A percentile compares a stretch with the other conserved stretches of the same genome.
Conservation (phyloP, 768 basidiomycete genomes). For the Nevesoporus exiguus region DNA sequence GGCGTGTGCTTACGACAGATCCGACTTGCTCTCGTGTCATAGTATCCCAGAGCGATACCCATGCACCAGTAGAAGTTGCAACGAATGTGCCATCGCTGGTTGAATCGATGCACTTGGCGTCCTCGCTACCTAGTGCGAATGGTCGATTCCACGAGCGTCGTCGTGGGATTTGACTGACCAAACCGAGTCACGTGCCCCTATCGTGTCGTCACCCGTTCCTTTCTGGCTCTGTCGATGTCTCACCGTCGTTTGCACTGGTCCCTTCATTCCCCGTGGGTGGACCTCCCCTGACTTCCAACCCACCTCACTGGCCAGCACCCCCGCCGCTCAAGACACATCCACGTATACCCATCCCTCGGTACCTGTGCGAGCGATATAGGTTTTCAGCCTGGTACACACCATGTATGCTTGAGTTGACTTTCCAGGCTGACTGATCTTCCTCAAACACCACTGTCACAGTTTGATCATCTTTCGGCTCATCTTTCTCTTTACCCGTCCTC, state of each 20-base stretch:
- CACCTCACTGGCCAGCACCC: constrained; percentile 71
- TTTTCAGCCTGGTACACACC: constrained; percentile 67
- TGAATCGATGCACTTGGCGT: no score
- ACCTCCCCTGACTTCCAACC: constrained; percentile 69
- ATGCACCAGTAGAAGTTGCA: no score
- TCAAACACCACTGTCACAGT: constrained; percentile 65
- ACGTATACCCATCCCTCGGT: constrained; percentile 75
- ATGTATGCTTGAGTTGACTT: no score
- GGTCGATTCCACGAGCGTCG: no score
- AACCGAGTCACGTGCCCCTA: constrained; percentile 24
- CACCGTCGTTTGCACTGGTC: constrained; percentile 74
- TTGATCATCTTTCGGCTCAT: constrained; percentile 73
- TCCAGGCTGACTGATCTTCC: background rate
- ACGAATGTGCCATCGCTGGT: no score
- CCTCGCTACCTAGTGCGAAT: no score
- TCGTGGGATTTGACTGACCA: no score
- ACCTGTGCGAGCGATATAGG: constrained; percentile 76
- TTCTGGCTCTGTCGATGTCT: constrained; percentile 27
- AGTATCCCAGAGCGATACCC: no score
- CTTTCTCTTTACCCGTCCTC: constrained; percentile 71
- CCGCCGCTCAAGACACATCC: constrained; percentile 75
- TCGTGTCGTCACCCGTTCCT: background rate
- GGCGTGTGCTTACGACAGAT: no score
- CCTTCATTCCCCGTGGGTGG: constrained; percentile 69
- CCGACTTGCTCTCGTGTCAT: no score